Conservation (phyloP, 768 basidiomycete genomes). For the Leccinum imitatum region DNA sequence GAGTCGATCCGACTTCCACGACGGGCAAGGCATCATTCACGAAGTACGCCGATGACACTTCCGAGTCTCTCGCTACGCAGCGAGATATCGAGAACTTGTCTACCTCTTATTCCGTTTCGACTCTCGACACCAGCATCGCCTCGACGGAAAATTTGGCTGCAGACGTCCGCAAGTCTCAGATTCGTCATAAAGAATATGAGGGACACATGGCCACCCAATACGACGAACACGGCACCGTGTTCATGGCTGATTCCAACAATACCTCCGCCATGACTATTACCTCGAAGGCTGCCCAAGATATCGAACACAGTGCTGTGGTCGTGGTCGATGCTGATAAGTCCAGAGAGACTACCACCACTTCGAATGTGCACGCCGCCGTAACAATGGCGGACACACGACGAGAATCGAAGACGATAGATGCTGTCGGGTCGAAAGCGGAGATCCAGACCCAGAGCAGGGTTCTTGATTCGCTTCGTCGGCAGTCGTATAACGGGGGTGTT, state of each 20-base stretch:
- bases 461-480: not conserved
- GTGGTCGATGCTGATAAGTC: not conserved
- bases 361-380: not conserved
- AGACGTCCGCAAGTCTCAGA: not conserved
- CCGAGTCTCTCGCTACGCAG: not conserved
- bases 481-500: not conserved
- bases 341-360: not conserved
- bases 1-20: not conserved
- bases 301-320: not conserved
- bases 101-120: not conserved
- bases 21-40: not conserved
- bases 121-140: not conserved
- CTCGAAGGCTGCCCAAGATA: not conserved
- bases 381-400: not conserved
- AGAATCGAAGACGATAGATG: not conserved
- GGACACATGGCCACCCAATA: not conserved
- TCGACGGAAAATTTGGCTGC: not conserved
- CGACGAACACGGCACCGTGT: not conserved
- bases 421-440: not conserved
- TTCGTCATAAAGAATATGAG: not conserved
- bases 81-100: not conserved
- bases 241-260: not conserved
- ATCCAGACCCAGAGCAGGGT: not conserved
- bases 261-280: not conserved
- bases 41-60: not conserved